These are phyloP conservation scores for Heliocybe sulcata DNA, from an alignment of 1,284 basidiomycete species.

Conservation along the genomic window DNA sequence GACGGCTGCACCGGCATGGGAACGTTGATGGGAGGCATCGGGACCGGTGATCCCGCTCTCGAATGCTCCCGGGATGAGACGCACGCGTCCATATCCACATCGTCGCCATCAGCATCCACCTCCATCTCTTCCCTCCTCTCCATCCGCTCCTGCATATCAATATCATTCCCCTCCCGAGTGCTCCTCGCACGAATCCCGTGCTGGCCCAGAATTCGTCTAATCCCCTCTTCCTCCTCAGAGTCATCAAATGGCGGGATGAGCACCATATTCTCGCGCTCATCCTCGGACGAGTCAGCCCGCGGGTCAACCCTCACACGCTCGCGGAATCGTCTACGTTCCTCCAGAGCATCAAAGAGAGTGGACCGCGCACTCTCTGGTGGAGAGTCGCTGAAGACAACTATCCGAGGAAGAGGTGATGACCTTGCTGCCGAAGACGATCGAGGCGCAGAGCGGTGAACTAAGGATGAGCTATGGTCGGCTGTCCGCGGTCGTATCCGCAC, in stretches of 20 bases:
- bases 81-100: not conserved
- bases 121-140: constrained; percentile 3
- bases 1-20: not conserved
- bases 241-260: constrained; percentile 53
- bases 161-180: constrained; percentile 13
- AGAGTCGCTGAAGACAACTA: constrained; percentile 31
- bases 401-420: constrained; percentile 23
- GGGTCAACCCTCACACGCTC: constrained; percentile 12
- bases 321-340: constrained; percentile 5
- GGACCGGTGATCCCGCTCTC: not conserved
- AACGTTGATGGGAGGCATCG: not conserved
- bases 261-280: constrained; percentile 30
- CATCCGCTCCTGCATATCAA: constrained; percentile 10
- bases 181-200: constrained; percentile 26
- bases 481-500: constrained; percentile 8
- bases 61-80: not conserved
- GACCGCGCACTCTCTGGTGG: constrained; percentile 15
- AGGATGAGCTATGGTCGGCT: constrained; percentile 13
- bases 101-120: not conserved
- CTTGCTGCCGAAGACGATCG: constrained; percentile 12
- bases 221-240: constrained; percentile 50
- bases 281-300: not conserved
- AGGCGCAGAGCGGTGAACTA: constrained; percentile 17
- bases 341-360: not conserved
- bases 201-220: constrained; percentile 44